Evolutionary conservation across 176 grass and related monocot genomes (phyloP).

Genomic region (Cenchrus americanus): DNA sequence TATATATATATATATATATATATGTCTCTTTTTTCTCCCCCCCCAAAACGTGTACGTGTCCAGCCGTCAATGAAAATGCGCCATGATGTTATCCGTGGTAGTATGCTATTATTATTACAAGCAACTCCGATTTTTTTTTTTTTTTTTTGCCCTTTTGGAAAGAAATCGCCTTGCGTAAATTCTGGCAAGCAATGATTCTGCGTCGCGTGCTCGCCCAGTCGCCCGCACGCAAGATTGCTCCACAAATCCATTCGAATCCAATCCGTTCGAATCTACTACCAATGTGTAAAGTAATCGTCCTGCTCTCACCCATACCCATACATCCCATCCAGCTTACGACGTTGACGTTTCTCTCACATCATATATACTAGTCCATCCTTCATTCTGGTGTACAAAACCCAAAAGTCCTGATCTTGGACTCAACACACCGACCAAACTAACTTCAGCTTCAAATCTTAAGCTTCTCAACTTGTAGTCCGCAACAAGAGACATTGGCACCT

Average conservation of each 20-base stretch:
- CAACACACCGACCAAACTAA: no score
- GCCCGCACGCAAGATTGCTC: slow-evolving; percentile 17
- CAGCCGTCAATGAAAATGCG: no score
- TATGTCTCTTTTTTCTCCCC: no score
- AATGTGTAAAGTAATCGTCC: not conserved
- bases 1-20: no score
- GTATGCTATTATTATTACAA: not conserved
- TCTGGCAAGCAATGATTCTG: not conserved
- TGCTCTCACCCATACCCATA: not conserved
- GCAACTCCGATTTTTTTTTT: not conserved
- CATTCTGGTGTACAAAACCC: not conserved
- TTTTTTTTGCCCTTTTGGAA: not conserved
- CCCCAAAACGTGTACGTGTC: no score
- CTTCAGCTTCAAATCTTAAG: not conserved
- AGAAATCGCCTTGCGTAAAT: not conserved
- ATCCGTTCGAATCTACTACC: slow-evolving; percentile 7
- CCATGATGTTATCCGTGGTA: no score
- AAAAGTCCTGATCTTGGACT: not conserved
- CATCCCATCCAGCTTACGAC: not conserved
- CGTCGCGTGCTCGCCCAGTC: not conserved
- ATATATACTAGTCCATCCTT: not conserved
- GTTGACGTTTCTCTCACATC: not conserved
- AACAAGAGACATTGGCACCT: no score
- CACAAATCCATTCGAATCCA: not conserved
- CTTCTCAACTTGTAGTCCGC: not conserved